Evolutionary conservation across 805 yeast species (phyloP).

Genomic region (Myxozyma vanderwaltii): DNA sequence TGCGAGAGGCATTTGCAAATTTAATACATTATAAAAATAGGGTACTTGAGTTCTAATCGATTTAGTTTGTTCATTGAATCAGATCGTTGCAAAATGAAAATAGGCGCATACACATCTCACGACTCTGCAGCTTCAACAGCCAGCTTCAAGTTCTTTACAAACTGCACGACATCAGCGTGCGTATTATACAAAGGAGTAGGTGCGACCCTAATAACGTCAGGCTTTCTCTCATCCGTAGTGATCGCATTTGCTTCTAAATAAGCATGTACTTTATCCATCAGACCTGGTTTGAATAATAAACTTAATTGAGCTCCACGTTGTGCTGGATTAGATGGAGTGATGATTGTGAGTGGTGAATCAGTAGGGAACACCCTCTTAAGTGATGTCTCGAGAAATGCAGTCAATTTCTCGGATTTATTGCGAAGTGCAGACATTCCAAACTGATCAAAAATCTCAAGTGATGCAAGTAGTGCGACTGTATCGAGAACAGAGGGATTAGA

Average conservation of each 20-base stretch:
- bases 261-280: slow-evolving; percentile 63
- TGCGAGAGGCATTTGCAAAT: too few relatives aligned
- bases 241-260: slow-evolving; percentile 59
- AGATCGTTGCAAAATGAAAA: too few relatives aligned
- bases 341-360: slow-evolving; percentile 53
- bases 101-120: not conserved
- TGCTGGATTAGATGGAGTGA: slow-evolving; percentile 64
- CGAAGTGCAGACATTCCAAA: slow-evolving; percentile 62
- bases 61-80: too few relatives aligned
- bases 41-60: too few relatives aligned
- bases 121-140: slow-evolving; percentile 38
- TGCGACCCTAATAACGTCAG: slow-evolving; percentile 86
- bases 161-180: slow-evolving; percentile 59
- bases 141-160: slow-evolving; percentile 51
- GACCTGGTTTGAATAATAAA: slow-evolving; percentile 61
- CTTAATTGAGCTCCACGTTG: slow-evolving; percentile 85
- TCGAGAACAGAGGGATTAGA: slow-evolving; percentile 89
- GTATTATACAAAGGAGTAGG: slow-evolving; percentile 85
- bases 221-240: slow-evolving; percentile 85
- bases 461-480: slow-evolving; percentile 69
- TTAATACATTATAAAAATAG: too few relatives aligned
- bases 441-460: slow-evolving; percentile 60
- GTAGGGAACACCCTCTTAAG: slow-evolving; percentile 46
- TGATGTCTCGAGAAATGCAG: slow-evolving; percentile 55
- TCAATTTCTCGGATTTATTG: slow-evolving; percentile 57